Evolutionary conservation across 306 rosid species (phyloP).

Genomic region (Gillenia trifoliata): DNA sequence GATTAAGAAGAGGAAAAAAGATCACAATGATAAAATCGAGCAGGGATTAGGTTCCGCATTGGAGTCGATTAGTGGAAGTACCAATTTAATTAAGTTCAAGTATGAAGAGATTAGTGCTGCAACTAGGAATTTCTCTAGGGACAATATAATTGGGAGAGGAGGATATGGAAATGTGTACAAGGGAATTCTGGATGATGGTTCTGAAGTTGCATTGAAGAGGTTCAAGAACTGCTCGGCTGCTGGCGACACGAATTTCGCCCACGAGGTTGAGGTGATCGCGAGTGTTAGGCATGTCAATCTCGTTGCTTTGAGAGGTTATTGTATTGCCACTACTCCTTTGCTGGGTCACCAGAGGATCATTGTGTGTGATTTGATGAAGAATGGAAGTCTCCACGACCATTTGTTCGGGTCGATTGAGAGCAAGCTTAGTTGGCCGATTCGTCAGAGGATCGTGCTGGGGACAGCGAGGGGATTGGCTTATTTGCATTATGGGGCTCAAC

Average conservation of each 20-base stretch:
- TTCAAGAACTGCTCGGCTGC: constrained; percentile 91
- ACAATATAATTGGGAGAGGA: constrained; percentile 70
- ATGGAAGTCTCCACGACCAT: constrained; percentile 91
- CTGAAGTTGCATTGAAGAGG: constrained; percentile 81
- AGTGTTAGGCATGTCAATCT: constrained; percentile 91
- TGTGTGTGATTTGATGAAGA: constrained; percentile 86
- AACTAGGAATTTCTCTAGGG: constrained; percentile 70
- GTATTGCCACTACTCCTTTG: constrained; percentile 70
- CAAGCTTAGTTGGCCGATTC: constrained; percentile 73
- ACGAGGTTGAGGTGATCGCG: constrained; percentile 90
- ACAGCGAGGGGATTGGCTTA: constrained; percentile 91
- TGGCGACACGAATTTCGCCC: constrained; percentile 71
- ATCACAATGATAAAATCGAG: constrained; percentile 23
- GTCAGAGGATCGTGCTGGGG: constrained; percentile 77
- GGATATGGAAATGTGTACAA: constrained; percentile 95
- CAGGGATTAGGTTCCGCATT: constrained; percentile 39
- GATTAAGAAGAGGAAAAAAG: constrained; percentile 4
- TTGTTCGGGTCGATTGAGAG: constrained; percentile 49
- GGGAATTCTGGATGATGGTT: constrained; percentile 60
- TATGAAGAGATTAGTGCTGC: constrained; percentile 71
- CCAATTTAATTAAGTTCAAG: constrained; percentile 61
- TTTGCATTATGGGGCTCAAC: constrained; percentile 91
- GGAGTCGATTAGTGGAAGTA: constrained; percentile 65
- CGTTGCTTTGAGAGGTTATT: constrained; percentile 78
- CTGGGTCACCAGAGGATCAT: constrained; percentile 96